phyloP scores from a whole-genome alignment of 2,329 filamentous ascomycete species.

The Dendryphion nanum region DNA sequence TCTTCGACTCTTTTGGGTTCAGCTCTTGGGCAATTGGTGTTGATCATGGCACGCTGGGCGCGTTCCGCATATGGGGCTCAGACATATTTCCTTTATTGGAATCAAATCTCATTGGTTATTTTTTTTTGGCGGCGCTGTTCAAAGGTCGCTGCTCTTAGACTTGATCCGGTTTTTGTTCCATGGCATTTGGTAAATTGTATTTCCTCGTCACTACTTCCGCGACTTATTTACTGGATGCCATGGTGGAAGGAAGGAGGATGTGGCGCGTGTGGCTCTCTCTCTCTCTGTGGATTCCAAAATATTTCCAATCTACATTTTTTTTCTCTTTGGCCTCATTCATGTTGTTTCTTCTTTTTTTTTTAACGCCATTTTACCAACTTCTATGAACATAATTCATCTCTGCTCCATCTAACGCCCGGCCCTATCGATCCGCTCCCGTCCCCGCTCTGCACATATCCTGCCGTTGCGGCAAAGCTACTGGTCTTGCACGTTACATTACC shows the following conservation, averaged over 20 bases:
- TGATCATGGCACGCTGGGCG: constrained; percentile 27
- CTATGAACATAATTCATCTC: constrained; percentile 33
- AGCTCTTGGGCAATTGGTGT: constrained; percentile 24
- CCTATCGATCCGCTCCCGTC: too few relatives aligned
- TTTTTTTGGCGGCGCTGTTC: constrained; percentile 11
- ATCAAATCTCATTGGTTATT: constrained; percentile 10
- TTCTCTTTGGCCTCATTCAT: too few relatives aligned
- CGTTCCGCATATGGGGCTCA: constrained; percentile 16
- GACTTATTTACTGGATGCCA: constrained; percentile 14
- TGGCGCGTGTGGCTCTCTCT: too few relatives aligned
- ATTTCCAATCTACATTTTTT: constrained; percentile 11
- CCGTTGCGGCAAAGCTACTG: too few relatives aligned
- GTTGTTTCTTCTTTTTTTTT: constrained; percentile 2
- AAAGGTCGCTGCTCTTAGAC: constrained; percentile 1
- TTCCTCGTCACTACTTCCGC: constrained; percentile 11
- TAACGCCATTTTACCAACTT: constrained; percentile 18
- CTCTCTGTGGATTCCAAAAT: constrained; percentile 26
- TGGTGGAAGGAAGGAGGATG: constrained; percentile 17
- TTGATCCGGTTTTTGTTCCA: constrained; percentile 17
- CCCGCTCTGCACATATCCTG: too few relatives aligned
- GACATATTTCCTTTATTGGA: constrained; percentile 10
- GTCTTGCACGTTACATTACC: too few relatives aligned
- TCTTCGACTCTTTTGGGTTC: constrained; percentile 12
- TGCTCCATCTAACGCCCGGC: too few relatives aligned
- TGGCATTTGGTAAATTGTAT: constrained; percentile 34